Evolutionary conservation across 2,329 filamentous ascomycete genomes (phyloP).

Genomic region (Aspergillus hiratsukae): DNA sequence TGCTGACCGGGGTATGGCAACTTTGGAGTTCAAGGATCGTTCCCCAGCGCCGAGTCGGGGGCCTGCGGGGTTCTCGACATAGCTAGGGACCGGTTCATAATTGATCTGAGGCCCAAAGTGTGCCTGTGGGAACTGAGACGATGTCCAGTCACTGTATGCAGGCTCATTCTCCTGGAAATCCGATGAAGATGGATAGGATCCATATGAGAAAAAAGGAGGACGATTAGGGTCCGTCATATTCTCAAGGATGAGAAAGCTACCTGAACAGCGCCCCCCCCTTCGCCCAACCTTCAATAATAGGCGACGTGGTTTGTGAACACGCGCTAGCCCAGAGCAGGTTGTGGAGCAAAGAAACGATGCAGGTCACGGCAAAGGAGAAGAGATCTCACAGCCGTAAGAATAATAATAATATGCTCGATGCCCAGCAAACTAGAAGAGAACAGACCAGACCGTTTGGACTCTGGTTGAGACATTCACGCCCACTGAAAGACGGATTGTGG

Average conservation of each 20-base stretch:
- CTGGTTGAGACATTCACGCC: constrained; percentile 4
- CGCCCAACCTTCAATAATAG: constrained; percentile 6
- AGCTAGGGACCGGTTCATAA: constrained; percentile 13
- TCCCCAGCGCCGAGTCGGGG: constrained; percentile 10
- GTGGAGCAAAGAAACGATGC: constrained; percentile 1
- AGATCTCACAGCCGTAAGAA: background rate
- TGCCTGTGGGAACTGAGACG: constrained; percentile 15
- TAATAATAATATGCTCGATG: background rate
- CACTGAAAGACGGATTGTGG: constrained; percentile 5
- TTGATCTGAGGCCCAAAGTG: constrained; percentile 11
- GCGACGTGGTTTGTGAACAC: constrained; percentile 6
- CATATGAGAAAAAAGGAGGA: constrained; percentile 12
- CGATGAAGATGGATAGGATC: constrained; percentile 11
- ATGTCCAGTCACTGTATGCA: constrained; percentile 11
- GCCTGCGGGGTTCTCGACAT: constrained; percentile 10
- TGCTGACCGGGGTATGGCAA: constrained; percentile 26
- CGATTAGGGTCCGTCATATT: constrained; percentile 19
- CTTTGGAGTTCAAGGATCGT: constrained; percentile 23
- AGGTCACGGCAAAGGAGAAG: background rate
- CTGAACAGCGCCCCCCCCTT: constrained; percentile 4
- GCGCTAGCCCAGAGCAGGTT: constrained; percentile 5
- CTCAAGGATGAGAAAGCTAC: constrained; percentile 10
- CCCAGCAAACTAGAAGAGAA: background rate
- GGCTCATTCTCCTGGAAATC: constrained; percentile 14
- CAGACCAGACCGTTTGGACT: background rate